Conservation (phyloP, 371 early-diverging fungal species). For the Coemansia sp. region DNA sequence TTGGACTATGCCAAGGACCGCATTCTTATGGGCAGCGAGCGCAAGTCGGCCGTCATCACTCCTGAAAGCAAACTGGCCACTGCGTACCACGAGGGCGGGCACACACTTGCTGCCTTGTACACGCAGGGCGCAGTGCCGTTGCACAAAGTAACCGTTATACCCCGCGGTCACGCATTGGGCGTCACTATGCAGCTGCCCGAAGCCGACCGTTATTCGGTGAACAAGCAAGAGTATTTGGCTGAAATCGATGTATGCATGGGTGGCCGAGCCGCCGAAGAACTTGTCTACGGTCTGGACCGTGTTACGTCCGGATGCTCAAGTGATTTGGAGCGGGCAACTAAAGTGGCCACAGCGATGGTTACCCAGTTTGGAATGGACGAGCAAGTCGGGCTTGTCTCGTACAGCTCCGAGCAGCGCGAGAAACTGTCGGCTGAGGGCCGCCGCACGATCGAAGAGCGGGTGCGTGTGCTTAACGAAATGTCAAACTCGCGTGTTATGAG, state of each 20-base stretch:
- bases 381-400: slow-evolving; percentile 69
- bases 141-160: slow-evolving; percentile 98
- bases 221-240: slow-evolving; percentile 80
- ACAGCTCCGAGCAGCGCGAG: slow-evolving; percentile 68
- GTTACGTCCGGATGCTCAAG: slow-evolving; percentile 92
- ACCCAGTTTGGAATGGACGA: slow-evolving; percentile 92
- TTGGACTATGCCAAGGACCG: slow-evolving; percentile 97
- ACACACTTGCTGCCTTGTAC: slow-evolving; percentile 91
- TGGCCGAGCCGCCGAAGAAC: slow-evolving; percentile 93
- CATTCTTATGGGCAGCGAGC: slow-evolving; percentile 97
- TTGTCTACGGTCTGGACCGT: slow-evolving; percentile 89
- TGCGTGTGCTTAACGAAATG: slow-evolving; percentile 69
- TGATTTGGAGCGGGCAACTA: slow-evolving; percentile 90
- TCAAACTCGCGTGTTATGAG: slow-evolving; percentile 61
- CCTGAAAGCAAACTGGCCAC: slow-evolving; percentile 83
- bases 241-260: slow-evolving; percentile 96
- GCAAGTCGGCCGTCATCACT: slow-evolving; percentile 86
- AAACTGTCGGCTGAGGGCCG: slow-evolving; percentile 72
- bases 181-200: slow-evolving; percentile 93
- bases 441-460: slow-evolving; percentile 80
- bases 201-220: slow-evolving; percentile 83
- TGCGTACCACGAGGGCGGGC: slow-evolving; percentile 98
- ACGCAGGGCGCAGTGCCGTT: slow-evolving; percentile 96
- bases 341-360: slow-evolving; percentile 90
- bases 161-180: slow-evolving; percentile 89